These are phyloP conservation scores for Fraxinus angustifolia DNA, from an alignment of 305 asterid species.

Conservation along the genomic window DNA sequence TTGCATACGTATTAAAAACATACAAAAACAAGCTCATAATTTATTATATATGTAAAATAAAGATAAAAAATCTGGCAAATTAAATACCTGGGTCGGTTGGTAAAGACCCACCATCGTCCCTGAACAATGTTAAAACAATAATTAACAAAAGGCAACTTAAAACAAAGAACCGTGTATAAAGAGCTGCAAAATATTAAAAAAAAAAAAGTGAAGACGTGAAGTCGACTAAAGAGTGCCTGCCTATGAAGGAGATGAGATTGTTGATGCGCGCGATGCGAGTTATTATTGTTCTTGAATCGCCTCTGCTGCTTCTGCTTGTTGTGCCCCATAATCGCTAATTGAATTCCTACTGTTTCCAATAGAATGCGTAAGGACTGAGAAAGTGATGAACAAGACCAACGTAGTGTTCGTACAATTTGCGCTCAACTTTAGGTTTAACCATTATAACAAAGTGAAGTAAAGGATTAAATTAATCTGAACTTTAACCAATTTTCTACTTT, in stretches of 20 bases:
- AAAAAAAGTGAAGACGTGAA: neutral
- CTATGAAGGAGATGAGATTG: conserved; percentile 36
- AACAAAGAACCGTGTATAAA: neutral
- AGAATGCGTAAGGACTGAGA: neutral
- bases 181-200: neutral
- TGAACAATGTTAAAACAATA: conserved; percentile 22
- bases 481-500: neutral
- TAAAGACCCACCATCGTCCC: conserved; percentile 61
- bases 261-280: conserved; percentile 41
- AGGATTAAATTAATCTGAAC: too few relatives aligned
- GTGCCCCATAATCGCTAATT: conserved; percentile 46
- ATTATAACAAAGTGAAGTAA: too few relatives aligned
- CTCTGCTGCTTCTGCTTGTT: conserved; percentile 75
- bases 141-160: neutral
- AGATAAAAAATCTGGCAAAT: neutral
- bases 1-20: conserved; percentile 12
- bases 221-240: conserved; percentile 14
- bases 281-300: conserved; percentile 54
- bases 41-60: neutral
- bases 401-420: neutral
- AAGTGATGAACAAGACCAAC: neutral
- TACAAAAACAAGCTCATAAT: neutral
- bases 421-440: neutral
- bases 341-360: neutral
- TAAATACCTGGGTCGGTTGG: conserved; percentile 59